Base-by-base conservation (phyloP, 306 rosid genomes). In the Vigna unguiculata region DNA sequence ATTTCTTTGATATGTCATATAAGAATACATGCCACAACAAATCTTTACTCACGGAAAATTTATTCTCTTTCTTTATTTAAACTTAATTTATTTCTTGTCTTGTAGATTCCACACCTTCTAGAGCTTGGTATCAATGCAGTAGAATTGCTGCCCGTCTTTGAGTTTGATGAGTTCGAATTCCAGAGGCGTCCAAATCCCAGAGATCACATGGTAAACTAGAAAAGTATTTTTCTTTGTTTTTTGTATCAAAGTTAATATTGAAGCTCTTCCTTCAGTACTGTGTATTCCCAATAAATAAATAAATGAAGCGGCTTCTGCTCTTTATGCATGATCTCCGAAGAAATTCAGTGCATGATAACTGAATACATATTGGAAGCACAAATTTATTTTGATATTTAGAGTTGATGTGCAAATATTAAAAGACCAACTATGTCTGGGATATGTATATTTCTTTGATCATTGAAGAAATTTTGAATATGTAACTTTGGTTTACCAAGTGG, bases 41-140 rank as follows among this genome's bases (percentile, higher is more conserved):
- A 12, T 72, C 47, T 72, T 34, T 28, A 28, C 20, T 53, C 83
- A 41, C 67, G 32, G 38, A 16, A 69, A 9, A 57, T 21, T 57
- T 71, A 24, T 67, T 60, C 36, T 40, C 28, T 69, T 72, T 58
- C 36, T 63, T 45, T 52, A 15, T 57, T 65, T 71, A 65, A 72
- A 54, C 59, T 75, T 32, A 24, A 65, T 65, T 76, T 82, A 21
- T 83, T 69, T 48, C 40, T 75, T 49, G 54, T 62, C 74, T 84
- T 24, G 63, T 80, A 94, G 99, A 95, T 95, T 72, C 97, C 99
- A 69, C 97, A 95, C 86, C 96, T 95, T 81, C 87, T 80, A 52
- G 97, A 95, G 90, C 99, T 92, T 30, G 99, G 99, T 57, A 79
- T 95, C 87, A 95, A 92, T 85, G 97, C 97, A 20, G 90, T 95